phyloP scores from a whole-genome alignment of 768 basidiomycete species.

The Rhizopogon vulgaris region DNA sequence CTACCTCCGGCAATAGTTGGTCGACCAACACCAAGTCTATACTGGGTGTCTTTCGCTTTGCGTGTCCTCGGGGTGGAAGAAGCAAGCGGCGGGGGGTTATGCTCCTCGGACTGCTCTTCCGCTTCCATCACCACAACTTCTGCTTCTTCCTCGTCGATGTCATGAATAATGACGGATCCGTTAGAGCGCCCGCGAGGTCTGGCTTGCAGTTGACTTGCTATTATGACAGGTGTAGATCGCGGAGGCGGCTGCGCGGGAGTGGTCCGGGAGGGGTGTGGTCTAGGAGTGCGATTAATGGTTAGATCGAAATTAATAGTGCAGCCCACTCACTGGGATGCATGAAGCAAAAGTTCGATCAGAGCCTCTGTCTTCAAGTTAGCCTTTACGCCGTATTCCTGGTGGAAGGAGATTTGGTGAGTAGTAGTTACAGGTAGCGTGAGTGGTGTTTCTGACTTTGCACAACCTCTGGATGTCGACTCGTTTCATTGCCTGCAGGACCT shows the following conservation, averaged over 20 bases:
- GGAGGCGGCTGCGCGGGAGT: conserved; percentile 15
- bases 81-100: conserved; percentile 11
- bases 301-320: conserved; percentile 28
- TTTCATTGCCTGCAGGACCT: conserved; percentile 47
- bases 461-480: conserved; percentile 50
- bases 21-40: conserved; percentile 64
- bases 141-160: conserved; percentile 40
- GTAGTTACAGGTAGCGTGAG: conserved; percentile 9
- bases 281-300: conserved; percentile 27
- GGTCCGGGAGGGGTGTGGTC: conserved; percentile 19
- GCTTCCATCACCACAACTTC: conserved; percentile 17
- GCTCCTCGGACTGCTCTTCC: conserved; percentile 15
- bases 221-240: conserved; percentile 28
- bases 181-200: conserved; percentile 27
- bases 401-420: conserved; percentile 9
- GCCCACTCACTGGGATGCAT: conserved; percentile 36
- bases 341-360: conserved; percentile 67
- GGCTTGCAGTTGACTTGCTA: conserved; percentile 20
- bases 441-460: conserved; percentile 44
- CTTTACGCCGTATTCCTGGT: conserved; percentile 71
- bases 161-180: conserved; percentile 32
- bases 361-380: conserved; percentile 80
- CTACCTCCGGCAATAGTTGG: conserved; percentile 60
- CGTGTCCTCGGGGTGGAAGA: conserved; percentile 42
- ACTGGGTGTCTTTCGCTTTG: conserved; percentile 70